Evolutionary conservation across 768 basidiomycete species (phyloP).

Genomic region (Psilocybe tampanensis): DNA sequence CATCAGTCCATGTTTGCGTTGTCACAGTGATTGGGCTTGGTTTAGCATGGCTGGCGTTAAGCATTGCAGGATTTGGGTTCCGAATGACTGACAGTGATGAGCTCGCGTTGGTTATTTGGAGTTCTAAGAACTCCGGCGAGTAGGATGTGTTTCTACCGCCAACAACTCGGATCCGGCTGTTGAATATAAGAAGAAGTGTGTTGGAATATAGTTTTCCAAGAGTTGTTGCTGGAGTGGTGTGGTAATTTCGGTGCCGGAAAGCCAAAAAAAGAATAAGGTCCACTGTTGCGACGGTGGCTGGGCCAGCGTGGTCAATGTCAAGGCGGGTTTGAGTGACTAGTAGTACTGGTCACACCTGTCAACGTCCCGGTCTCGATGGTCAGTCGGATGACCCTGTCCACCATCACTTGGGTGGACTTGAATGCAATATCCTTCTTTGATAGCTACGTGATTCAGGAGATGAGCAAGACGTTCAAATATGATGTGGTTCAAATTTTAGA

Average conservation of each 20-base stretch:
- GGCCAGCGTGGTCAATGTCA: too few species aligned
- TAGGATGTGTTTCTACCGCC: not conserved
- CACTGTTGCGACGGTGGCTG: constrained; percentile 26
- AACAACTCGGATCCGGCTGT: constrained; percentile 2
- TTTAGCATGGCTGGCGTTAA: too few species aligned
- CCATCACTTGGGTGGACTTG: constrained; percentile 14
- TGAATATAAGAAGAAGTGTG: constrained; percentile 25
- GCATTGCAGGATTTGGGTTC: too few species aligned
- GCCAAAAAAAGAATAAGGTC: constrained; percentile 22
- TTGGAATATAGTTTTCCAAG: constrained; percentile 32
- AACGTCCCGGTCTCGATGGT: constrained; percentile 32
- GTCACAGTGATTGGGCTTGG: too few species aligned
- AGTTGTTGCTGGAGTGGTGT: constrained; percentile 24
- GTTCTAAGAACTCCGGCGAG: not conserved
- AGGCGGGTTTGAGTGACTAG: too few species aligned
- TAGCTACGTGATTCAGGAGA: constrained; percentile 8
- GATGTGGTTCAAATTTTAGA: not conserved
- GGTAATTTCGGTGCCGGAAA: constrained; percentile 17
- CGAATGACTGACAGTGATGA: too few species aligned
- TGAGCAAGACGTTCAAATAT: too few species aligned
- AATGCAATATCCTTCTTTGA: constrained; percentile 8
- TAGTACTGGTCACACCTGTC: constrained; percentile 21
- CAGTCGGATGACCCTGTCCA: constrained; percentile 26
- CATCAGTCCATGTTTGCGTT: too few species aligned
- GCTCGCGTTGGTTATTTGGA: too few species aligned